phyloP scores from a whole-genome alignment of 2,329 filamentous ascomycete species.

The Thielaviopsis populi region DNA sequence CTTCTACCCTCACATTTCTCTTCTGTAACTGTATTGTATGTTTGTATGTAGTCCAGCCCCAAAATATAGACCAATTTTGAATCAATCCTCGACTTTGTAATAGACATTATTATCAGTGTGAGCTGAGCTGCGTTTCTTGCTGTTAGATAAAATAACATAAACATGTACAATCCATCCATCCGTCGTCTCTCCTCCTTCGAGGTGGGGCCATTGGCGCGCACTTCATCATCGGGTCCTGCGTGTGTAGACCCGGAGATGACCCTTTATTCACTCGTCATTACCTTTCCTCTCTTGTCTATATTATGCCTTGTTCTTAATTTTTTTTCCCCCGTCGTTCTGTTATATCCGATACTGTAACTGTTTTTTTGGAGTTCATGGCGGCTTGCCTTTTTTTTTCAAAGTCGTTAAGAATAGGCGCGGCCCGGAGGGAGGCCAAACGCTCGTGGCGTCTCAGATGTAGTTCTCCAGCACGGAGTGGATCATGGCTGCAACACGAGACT shows the following conservation, averaged over 20 bases:
- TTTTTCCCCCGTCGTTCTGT: slow-evolving; percentile 9
- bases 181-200: too few relatives aligned
- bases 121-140: too few relatives aligned
- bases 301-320: background rate
- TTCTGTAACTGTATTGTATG: too few relatives aligned
- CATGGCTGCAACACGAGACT: slow-evolving; percentile 13
- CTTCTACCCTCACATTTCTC: too few relatives aligned
- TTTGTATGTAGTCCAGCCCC: too few relatives aligned
- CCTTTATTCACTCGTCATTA: background rate
- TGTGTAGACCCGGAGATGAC: background rate
- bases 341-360: slow-evolving; percentile 1
- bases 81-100: too few relatives aligned
- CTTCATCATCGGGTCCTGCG: too few relatives aligned
- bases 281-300: background rate
- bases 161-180: background rate
- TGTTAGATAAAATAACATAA: too few relatives aligned
- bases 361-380: background rate
- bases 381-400: slow-evolving; percentile 5
- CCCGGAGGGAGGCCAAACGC: background rate
- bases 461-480: slow-evolving; percentile 14
- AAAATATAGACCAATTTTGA: too few relatives aligned
- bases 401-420: background rate
- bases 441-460: slow-evolving; percentile 12
- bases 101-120: too few relatives aligned
- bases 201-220: too few relatives aligned